These are phyloP conservation scores for Cladophialophora carrionii DNA, from an alignment of 2,329 filamentous ascomycete genomes.

Conservation along the genomic window DNA sequence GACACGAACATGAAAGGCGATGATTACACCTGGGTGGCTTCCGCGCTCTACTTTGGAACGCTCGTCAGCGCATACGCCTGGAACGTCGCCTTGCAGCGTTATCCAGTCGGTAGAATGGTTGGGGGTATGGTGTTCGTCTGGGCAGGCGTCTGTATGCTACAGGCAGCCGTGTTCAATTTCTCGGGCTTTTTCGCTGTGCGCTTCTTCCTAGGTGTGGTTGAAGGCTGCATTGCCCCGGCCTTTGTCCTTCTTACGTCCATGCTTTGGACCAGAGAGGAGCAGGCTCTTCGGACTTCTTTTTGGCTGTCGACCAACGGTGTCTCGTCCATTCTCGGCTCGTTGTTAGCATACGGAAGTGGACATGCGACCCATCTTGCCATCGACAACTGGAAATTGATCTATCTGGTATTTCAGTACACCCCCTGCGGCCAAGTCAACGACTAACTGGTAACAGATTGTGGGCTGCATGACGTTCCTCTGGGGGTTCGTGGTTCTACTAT, in stretches of 20 bases:
- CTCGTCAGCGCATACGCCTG: conserved; percentile 48
- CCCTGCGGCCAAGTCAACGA: background rate
- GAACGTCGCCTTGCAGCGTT: conserved; percentile 49
- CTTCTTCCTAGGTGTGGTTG: conserved; percentile 52
- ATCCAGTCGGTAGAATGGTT: conserved; percentile 50
- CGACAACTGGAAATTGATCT: conserved; percentile 47
- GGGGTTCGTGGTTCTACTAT: conserved; percentile 42
- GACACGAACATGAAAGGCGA: conserved; percentile 50
- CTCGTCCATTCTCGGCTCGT: conserved; percentile 46
- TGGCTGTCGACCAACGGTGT: conserved; percentile 47
- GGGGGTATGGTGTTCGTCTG: conserved; percentile 49
- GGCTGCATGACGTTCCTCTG: conserved; percentile 53
- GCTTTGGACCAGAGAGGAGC: conserved; percentile 47
- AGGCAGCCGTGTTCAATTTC: conserved; percentile 47
- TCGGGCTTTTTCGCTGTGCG: conserved; percentile 52
- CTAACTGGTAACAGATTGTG: conserved; percentile 40
- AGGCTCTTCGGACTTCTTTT: conserved; percentile 44
- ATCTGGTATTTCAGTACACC: conserved; percentile 38
- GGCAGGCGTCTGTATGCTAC: conserved; percentile 47
- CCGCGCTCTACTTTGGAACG: conserved; percentile 52
- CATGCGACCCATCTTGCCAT: conserved; percentile 40
- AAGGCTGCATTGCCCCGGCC: conserved; percentile 41
- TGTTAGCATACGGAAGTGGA: conserved; percentile 45
- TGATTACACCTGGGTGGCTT: conserved; percentile 52
- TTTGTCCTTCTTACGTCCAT: conserved; percentile 46